Evolutionary conservation across 2,329 filamentous ascomycete genomes (phyloP), one percentile per base, ranked within the genome.

Genomic region (Exserohilum rostratum): DNA sequence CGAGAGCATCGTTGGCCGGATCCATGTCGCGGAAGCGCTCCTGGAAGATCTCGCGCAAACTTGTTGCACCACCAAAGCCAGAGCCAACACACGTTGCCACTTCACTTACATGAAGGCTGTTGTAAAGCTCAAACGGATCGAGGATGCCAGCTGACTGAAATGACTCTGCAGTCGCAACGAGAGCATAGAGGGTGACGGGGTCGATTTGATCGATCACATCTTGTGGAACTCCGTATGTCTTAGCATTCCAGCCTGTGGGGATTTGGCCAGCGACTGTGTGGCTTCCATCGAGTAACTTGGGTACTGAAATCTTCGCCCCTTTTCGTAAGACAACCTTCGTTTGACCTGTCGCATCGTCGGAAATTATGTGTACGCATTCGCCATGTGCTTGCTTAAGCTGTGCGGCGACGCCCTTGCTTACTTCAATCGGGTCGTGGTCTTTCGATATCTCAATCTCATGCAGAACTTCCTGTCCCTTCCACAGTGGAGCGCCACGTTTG

Each of bases 101-200:
- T 74, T 99, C 91, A 6, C 95, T 98, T 57, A 99, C 87, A 77
- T 99, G 95, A 60, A 99, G 93, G 71, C 99, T 98, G 82, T 98
- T 93, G 86, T 99, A 99, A 81, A 99, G 98, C 80, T 99, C 95
- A 74, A 98, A 99, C 17, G 95, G 95, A 74, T 99, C 95, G 20
- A 95, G 98, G 76, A 99, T 93, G 87, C 95, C 95, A 60, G 91
- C 89, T 29, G 91, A 89, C 46, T 99, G 83, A 6, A 99, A 87
- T 55, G 92, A 88, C 78, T 99, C 95, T 1, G 90, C 91, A 42
- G 93, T 96, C 49, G 91, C 96, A 42, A 98, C 93, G 39, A 99
- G 88, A 27, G 97, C 91, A 74, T 91, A 99, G 45, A 99, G 84
- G 1, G 95, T 96, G 64, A 98, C 93, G 6, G 93, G 95, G 71